Evolutionary conservation across 1,139 yeast species (phyloP), one percentile per base, ranked within the genome.

Genomic region (Lodderomyces theae): DNA sequence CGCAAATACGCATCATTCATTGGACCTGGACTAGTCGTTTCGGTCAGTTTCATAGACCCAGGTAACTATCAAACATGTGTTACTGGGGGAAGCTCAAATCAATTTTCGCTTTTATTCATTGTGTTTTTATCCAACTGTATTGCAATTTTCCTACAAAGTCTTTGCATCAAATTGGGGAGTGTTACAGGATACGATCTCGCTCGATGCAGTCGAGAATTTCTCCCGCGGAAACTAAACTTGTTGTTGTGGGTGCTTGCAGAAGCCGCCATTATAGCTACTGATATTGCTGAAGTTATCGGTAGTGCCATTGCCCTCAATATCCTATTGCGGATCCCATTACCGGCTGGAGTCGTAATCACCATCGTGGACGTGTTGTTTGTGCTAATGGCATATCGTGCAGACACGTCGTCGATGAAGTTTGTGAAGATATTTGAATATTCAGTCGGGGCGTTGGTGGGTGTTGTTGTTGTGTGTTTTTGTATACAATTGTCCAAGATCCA

Each of bases 251-350:
- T 83, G 33, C 68, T 84, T 45, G 90, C 95, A 1, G 95, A 86
- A 57, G 70, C 76, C 53, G 94, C 95, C 24, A 86, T 86, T 44
- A 77, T 86, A 39, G 88, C 95, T 1, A 86, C 95, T 0, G 95
- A 86, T 66, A 73, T 86, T 8, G 94, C 95, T 3, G 95, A 86
- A 55, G 95, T 86, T 25, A 84, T 86, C 42, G 95, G 95, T 52
- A 79, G 88, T n/a, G 94, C 95, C 3, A 80, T 86, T 51, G 92
- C 95, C 0, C 65, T 86, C 45, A 85, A 86, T 54, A 80, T 86
- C 41, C 66, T 86, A 45, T 52, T 84, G 35, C 72, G 72, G 39
- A 69, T 86, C 12, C 95, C 95, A 0, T 64, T 86, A 28, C 82
- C 89, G 8, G 92, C 90, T 0, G 95, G 95, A 42, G 88, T 86